Conservation (phyloP, 2,329 filamentous ascomycete species). For the Penicillium sp. region DNA sequence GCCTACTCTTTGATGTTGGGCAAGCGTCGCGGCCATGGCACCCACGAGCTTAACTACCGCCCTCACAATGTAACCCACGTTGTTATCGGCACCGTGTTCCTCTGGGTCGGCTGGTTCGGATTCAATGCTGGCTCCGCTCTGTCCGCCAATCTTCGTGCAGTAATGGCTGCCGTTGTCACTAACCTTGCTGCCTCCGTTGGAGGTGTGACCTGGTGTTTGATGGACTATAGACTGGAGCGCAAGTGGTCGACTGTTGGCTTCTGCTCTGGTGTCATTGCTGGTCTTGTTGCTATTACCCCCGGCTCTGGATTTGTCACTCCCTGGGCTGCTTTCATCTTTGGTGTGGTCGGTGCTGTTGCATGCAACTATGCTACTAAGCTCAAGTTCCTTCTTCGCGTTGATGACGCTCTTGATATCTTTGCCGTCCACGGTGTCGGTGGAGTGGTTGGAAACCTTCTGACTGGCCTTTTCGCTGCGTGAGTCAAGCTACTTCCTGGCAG, state of each 20-base stretch:
- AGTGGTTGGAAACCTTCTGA: constrained; percentile 73
- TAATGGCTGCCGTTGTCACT: constrained; percentile 84
- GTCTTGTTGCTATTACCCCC: constrained; percentile 83
- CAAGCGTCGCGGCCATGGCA: constrained; percentile 79
- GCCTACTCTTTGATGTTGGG: constrained; percentile 91
- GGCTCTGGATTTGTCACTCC: constrained; percentile 81
- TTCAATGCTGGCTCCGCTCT: constrained; percentile 88
- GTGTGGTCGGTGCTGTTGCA: constrained; percentile 69
- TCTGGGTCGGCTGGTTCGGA: constrained; percentile 94
- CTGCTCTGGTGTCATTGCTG: constrained; percentile 85
- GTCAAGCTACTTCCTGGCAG: constrained; percentile 17
- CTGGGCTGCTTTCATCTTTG: constrained; percentile 80
- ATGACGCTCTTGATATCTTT: constrained; percentile 87
- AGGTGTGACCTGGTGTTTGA: constrained; percentile 82
- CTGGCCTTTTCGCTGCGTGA: constrained; percentile 75
- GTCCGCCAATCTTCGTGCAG: constrained; percentile 74
- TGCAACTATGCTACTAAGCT: constrained; percentile 91
- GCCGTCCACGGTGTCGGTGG: constrained; percentile 78
- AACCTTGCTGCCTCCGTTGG: constrained; percentile 81
- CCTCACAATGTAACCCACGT: constrained; percentile 93
- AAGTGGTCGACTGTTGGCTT: constrained; percentile 95
- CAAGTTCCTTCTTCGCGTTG: constrained; percentile 76
- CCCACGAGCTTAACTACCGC: constrained; percentile 84
- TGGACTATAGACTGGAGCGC: constrained; percentile 83
- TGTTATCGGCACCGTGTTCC: constrained; percentile 86